Conservation (phyloP, 2,329 filamentous ascomycete species). For the Aspergillus pseudoviridinutans region DNA sequence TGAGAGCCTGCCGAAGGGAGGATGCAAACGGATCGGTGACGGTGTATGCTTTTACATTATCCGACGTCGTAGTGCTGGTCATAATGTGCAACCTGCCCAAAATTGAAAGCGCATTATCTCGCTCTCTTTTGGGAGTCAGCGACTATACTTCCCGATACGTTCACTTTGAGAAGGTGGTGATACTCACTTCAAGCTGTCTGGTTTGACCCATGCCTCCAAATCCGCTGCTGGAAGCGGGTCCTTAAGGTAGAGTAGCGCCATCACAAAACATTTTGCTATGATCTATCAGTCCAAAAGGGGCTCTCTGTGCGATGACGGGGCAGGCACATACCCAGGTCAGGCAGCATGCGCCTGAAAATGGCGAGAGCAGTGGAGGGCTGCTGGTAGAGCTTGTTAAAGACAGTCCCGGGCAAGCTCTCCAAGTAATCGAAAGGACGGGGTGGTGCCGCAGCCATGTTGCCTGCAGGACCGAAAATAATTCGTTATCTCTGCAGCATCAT, state of each 20-base stretch:
- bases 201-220: constrained; percentile 80
- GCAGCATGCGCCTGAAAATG: constrained; percentile 95
- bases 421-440: constrained; percentile 78
- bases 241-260: constrained; percentile 90
- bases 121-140: constrained; percentile 53
- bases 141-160: neutral
- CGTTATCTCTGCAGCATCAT: constrained; percentile 26
- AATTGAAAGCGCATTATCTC: constrained; percentile 77
- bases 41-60: constrained; percentile 65
- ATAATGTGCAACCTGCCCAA: constrained; percentile 85
- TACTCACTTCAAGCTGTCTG: constrained; percentile 55
- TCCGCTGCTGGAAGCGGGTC: constrained; percentile 72
- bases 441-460: constrained; percentile 53
- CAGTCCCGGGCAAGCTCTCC: constrained; percentile 83
- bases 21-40: constrained; percentile 78
- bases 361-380: constrained; percentile 93
- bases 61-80: constrained; percentile 57
- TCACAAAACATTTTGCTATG: constrained; percentile 87
- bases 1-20: constrained; percentile 80
- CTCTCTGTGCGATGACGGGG: constrained; percentile 1
- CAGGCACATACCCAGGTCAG: constrained; percentile 67
- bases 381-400: constrained; percentile 87
- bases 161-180: neutral
- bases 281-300: constrained; percentile 8
- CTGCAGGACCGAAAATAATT: constrained; percentile 15